phyloP scores from a whole-genome alignment of 169 alveolate genomes.

The Cryptosporidium sp. region DNA sequence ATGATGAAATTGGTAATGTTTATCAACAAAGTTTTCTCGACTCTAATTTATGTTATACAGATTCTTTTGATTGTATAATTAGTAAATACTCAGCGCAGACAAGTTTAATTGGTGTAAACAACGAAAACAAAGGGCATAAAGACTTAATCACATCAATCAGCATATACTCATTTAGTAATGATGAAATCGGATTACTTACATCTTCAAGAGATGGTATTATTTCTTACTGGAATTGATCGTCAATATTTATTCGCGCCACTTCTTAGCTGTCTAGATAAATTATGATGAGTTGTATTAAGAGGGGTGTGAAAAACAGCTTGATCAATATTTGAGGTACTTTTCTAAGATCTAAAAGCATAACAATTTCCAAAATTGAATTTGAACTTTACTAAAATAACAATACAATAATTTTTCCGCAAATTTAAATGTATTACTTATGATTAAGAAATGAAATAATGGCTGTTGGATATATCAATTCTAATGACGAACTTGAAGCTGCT shows the following conservation, averaged over 20 bases:
- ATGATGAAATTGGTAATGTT: slow-evolving; percentile 36
- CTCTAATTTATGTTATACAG: not conserved
- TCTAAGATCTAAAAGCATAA: not conserved
- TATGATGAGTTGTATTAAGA: not conserved
- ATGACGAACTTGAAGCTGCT: slow-evolving; percentile 11
- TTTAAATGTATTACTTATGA: not conserved
- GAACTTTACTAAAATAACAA: not conserved
- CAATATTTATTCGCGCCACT: not conserved
- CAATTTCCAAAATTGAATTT: not conserved
- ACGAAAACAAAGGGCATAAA: slow-evolving; percentile 11
- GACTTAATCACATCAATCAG: slow-evolving; percentile 45
- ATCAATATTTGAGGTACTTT: not conserved
- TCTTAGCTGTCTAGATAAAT: not conserved
- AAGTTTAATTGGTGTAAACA: not conserved
- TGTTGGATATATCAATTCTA: not conserved
- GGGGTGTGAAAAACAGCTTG: slow-evolving; percentile 16
- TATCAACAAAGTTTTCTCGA: slow-evolving; percentile 2
- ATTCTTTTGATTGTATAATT: slow-evolving; percentile 10
- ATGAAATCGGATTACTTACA: slow-evolving; percentile 37
- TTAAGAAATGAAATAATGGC: not conserved
- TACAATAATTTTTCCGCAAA: not conserved
- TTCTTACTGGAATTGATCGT: slow-evolving; percentile 65
- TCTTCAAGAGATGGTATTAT: slow-evolving; percentile 68
- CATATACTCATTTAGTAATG: slow-evolving; percentile 7
- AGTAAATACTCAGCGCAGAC: not conserved